A percentile compares a stretch with the other conserved stretches of the same genome.
phyloP scores from a whole-genome alignment of 169 alveolate genomes.

The Plasmodium chabaudi region DNA sequence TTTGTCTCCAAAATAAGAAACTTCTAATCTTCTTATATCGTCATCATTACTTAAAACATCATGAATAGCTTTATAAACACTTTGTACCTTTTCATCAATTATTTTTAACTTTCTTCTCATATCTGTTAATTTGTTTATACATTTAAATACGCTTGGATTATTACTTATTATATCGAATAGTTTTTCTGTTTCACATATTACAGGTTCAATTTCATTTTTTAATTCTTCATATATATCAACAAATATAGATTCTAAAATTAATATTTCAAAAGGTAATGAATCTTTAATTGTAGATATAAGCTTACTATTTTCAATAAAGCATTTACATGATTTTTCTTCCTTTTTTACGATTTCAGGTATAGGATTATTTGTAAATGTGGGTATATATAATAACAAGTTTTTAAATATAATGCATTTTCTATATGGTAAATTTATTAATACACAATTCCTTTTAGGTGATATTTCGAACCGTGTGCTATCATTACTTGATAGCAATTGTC shows the following conservation, averaged over 20 bases:
- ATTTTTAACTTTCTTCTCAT: slow-evolving; percentile 80
- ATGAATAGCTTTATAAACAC: slow-evolving; percentile 82
- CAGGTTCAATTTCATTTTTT: slow-evolving; percentile 79
- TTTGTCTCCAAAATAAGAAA: slow-evolving; percentile 80
- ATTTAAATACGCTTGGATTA: slow-evolving; percentile 79
- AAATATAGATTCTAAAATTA: slow-evolving; percentile 80
- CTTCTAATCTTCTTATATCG: slow-evolving; percentile 81
- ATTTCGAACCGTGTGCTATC: slow-evolving; percentile 68
- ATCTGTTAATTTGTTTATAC: slow-evolving; percentile 80
- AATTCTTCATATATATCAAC: slow-evolving; percentile 80
- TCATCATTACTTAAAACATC: slow-evolving; percentile 83
- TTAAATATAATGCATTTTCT: slow-evolving; percentile 75
- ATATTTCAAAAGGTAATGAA: slow-evolving; percentile 79
- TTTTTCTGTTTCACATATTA: slow-evolving; percentile 79
- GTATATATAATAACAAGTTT: slow-evolving; percentile 60
- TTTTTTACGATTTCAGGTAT: slow-evolving; percentile 47
- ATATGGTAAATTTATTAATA: slow-evolving; percentile 61
- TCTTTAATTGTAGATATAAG: slow-evolving; percentile 72
- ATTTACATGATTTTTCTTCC: slow-evolving; percentile 72
- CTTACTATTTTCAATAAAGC: slow-evolving; percentile 74
- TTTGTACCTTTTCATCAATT: slow-evolving; percentile 79
- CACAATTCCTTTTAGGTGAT: slow-evolving; percentile 75
- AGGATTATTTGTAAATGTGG: slow-evolving; percentile 65
- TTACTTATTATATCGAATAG: slow-evolving; percentile 77
- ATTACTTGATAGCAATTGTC: slow-evolving; percentile 61